Conservation (phyloP, 1,139 yeast species). For the Scheffersomyces segobiensis region DNA sequence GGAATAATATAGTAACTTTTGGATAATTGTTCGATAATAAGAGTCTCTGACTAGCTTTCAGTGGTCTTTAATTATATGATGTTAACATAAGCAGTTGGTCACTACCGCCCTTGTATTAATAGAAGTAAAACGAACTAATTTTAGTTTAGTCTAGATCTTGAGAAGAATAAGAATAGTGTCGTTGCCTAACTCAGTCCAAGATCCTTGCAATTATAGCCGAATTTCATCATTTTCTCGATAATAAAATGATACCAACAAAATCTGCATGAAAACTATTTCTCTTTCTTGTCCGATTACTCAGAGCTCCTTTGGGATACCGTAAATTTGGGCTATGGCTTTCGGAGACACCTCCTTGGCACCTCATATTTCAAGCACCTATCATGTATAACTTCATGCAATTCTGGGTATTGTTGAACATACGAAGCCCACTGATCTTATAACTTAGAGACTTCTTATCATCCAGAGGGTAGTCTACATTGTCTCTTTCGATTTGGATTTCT, state of each 20-base stretch:
- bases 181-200: neutral
- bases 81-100: neutral
- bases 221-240: neutral
- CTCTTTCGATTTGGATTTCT: neutral
- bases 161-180: neutral
- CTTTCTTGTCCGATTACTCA: neutral
- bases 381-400: slow-evolving; percentile 12
- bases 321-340: neutral
- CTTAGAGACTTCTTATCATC: slow-evolving; percentile 12
- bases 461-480: neutral
- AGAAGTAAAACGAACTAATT: neutral
- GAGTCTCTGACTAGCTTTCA: neutral
- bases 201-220: neutral
- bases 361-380: slow-evolving; percentile 1
- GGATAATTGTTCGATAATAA: too few species aligned
- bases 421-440: slow-evolving; percentile 8
- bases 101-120: neutral
- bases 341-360: neutral
- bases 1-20: neutral
- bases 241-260: neutral
- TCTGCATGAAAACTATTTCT: neutral
- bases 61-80: neutral
- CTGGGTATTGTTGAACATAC: slow-evolving; percentile 10
- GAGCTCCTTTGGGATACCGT: neutral
- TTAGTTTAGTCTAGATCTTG: neutral